Evolutionary conservation across 2,329 filamentous ascomycete species (phyloP).

Genomic region (Alternaria consortialis): DNA sequence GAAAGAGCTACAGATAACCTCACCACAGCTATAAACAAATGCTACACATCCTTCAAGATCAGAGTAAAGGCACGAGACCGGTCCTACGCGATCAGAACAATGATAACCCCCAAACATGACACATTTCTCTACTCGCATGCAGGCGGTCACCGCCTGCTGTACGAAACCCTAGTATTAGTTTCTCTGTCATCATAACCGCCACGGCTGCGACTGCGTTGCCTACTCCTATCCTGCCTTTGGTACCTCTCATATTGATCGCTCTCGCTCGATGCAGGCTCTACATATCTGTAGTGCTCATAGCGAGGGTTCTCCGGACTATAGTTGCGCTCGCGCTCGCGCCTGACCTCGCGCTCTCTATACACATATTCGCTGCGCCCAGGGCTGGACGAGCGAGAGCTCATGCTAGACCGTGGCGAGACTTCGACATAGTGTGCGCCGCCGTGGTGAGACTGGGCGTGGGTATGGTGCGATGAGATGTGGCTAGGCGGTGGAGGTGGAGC

Average conservation of each 20-base stretch:
- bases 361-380: constrained; percentile 52
- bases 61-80: neutral
- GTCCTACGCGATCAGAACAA: neutral
- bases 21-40: neutral
- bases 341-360: constrained; percentile 55
- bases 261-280: constrained; percentile 51
- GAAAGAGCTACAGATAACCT: neutral
- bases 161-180: constrained; percentile 46
- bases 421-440: constrained; percentile 55
- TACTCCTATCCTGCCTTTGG: constrained; percentile 34
- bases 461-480: constrained; percentile 24
- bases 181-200: constrained; percentile 42
- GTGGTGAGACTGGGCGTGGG: constrained; percentile 22
- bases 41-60: neutral
- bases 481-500: constrained; percentile 38
- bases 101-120: neutral
- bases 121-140: neutral
- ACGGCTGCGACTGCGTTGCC: constrained; percentile 42
- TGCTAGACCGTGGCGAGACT: constrained; percentile 52
- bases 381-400: constrained; percentile 42
- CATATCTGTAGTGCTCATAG: constrained; percentile 59
- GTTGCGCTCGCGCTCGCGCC: constrained; percentile 52
- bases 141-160: constrained; percentile 28
- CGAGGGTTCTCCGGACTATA: constrained; percentile 48
- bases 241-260: constrained; percentile 40